Evolutionary conservation across 1,284 basidiomycete species (phyloP).

Genomic region (Rhodotorula sp.): DNA sequence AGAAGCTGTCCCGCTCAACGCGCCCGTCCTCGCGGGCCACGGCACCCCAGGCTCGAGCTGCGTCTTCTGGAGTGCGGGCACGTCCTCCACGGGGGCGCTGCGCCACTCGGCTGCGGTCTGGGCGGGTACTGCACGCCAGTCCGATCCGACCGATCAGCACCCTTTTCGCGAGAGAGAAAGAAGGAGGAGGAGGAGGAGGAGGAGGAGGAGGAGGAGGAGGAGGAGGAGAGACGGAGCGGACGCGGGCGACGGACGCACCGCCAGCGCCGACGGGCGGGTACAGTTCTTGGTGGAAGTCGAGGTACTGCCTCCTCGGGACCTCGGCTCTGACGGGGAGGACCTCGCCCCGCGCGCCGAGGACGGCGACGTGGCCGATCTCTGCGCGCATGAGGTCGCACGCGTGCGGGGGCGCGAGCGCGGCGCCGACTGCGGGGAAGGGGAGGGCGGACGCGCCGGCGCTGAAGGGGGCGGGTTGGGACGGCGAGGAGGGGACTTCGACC

Average conservation of each 20-base stretch:
- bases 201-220: neutral
- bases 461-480: neutral
- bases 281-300: conserved; percentile 55
- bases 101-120: conserved; percentile 51
- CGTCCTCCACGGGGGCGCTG: conserved; percentile 40
- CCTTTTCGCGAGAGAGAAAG: neutral
- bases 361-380: conserved; percentile 53
- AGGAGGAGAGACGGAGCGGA: no score
- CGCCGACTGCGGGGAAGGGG: conserved; percentile 47
- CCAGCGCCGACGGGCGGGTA: conserved; percentile 49
- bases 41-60: conserved; percentile 39
- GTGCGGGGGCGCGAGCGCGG: conserved; percentile 48
- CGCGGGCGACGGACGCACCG: conserved; percentile 17
- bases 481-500: conserved; percentile 47
- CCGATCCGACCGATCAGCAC: neutral
- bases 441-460: conserved; percentile 46
- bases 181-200: neutral
- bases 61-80: conserved; percentile 48
- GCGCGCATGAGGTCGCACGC: conserved; percentile 54
- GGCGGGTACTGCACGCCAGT: conserved; percentile 46
- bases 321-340: conserved; percentile 52
- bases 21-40: neutral
- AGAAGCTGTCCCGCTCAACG: neutral
- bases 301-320: conserved; percentile 54
- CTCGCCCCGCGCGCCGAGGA: conserved; percentile 50